Percentiles rank a stretch among this genome's conserved stretches.
phyloP scores from a whole-genome alignment of 805 yeast species.

The Metschnikowia arizonensis region DNA sequence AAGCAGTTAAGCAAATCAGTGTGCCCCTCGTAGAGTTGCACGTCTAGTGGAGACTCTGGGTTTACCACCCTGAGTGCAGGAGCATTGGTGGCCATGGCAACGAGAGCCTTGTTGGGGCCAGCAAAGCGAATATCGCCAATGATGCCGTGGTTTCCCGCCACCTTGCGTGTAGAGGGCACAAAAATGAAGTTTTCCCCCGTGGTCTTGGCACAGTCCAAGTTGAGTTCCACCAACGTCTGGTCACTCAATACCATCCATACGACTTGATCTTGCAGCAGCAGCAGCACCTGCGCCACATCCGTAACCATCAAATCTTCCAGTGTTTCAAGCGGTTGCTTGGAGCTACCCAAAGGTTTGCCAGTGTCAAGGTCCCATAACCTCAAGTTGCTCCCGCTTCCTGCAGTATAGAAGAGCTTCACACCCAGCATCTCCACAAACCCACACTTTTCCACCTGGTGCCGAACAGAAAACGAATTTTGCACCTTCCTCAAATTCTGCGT shows the following conservation, averaged over 20 bases:
- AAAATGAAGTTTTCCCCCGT: slow-evolving; percentile 15
- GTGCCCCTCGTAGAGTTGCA: slow-evolving; percentile 73
- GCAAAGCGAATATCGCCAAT: slow-evolving; percentile 83
- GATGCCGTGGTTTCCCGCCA: slow-evolving; percentile 95
- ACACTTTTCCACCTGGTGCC: slow-evolving; percentile 67
- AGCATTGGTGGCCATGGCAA: slow-evolving; percentile 92
- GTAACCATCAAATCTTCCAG: slow-evolving; percentile 70
- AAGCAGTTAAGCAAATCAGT: slow-evolving; percentile 76
- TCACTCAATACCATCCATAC: slow-evolving; percentile 68
- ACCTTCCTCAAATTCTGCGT: slow-evolving; percentile 48
- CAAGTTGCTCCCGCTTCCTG: slow-evolving; percentile 72
- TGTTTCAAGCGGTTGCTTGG: slow-evolving; percentile 48
- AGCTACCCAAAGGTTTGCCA: slow-evolving; percentile 45
- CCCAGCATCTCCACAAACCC: slow-evolving; percentile 47
- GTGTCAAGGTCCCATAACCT: slow-evolving; percentile 56
- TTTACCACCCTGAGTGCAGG: slow-evolving; percentile 78
- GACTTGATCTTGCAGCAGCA: slow-evolving; percentile 23
- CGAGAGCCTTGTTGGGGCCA: slow-evolving; percentile 52
- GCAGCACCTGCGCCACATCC: slow-evolving; percentile 47
- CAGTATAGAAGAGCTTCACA: slow-evolving; percentile 52
- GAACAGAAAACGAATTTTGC: slow-evolving; percentile 63
- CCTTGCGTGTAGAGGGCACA: slow-evolving; percentile 47
- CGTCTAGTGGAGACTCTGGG: slow-evolving; percentile 55
- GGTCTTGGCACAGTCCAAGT: slow-evolving; percentile 31
- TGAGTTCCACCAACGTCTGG: slow-evolving; percentile 61